These are phyloP conservation scores for Solanum virginianum DNA, from an alignment of 257 asterid genomes.

Conservation along the genomic window DNA sequence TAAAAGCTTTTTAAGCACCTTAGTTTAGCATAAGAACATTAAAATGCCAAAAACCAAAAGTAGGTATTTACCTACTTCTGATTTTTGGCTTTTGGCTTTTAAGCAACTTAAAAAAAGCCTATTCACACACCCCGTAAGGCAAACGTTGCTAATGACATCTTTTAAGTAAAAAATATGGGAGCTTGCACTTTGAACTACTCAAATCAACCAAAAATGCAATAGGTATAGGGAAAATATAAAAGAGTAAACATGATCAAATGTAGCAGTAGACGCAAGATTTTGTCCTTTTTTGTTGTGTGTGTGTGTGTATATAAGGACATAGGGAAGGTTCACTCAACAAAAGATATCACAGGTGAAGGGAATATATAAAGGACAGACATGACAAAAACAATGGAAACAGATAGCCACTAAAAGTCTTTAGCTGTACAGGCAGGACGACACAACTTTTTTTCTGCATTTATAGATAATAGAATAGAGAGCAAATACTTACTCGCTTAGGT, in stretches of 20 bases:
- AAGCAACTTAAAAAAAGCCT: too few relatives aligned
- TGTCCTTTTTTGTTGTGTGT: background rate
- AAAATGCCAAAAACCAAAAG: too few relatives aligned
- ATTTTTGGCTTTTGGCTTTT: too few relatives aligned
- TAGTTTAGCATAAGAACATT: too few relatives aligned
- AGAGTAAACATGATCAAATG: background rate
- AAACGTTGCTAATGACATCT: background rate
- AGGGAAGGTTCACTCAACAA: background rate
- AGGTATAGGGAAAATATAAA: background rate
- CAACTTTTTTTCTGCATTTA: background rate
- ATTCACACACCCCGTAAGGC: background rate
- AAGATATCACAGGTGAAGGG: background rate
- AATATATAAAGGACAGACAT: background rate
- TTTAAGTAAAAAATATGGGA: background rate
- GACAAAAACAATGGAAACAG: background rate
- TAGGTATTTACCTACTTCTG: too few relatives aligned
- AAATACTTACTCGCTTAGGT: constrained; percentile 52
- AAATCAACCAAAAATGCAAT: background rate
- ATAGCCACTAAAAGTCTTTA: background rate
- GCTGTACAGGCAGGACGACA: background rate
- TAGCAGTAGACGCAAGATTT: background rate
- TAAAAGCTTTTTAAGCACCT: too few relatives aligned
- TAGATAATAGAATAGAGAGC: background rate
- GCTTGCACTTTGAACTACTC: background rate
- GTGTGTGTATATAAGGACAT: background rate